A percentile compares a stretch with the other conserved stretches of the same genome.
phyloP scores from a whole-genome alignment of 306 rosid genomes.

The Quercus engelmannii region DNA sequence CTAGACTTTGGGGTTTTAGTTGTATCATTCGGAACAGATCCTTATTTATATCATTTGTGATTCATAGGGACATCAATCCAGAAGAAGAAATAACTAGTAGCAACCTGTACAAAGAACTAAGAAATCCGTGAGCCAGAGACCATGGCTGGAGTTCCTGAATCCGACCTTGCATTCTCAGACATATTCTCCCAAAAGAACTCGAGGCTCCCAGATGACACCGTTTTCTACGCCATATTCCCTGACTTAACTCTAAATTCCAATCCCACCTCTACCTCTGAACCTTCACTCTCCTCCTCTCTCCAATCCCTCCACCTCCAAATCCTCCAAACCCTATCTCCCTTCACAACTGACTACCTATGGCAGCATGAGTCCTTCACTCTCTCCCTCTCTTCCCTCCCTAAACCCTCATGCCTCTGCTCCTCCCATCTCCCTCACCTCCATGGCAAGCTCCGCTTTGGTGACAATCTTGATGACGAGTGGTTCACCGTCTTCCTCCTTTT shows the following conservation, averaged over 20 bases:
- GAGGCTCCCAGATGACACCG: conserved; percentile 70
- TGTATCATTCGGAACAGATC: too few relatives aligned
- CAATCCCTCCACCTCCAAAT: conserved; percentile 83
- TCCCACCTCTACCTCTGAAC: neutral
- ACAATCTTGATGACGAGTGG: conserved; percentile 93
- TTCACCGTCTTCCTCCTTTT: conserved; percentile 84
- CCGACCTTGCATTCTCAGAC: neutral
- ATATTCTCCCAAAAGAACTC: conserved; percentile 36
- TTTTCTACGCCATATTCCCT: conserved; percentile 74
- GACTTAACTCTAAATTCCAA: conserved; percentile 31
- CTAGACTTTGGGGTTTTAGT: too few relatives aligned
- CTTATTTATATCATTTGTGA: too few relatives aligned
- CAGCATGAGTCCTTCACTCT: conserved; percentile 85
- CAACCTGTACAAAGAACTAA: too few relatives aligned
- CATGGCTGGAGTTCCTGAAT: conserved; percentile 13
- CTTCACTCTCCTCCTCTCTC: conserved; percentile 33
- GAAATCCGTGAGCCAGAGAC: neutral
- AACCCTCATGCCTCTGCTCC: conserved; percentile 57
- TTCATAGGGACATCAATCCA: too few relatives aligned
- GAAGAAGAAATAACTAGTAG: too few relatives aligned
- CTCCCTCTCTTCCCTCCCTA: conserved; percentile 46
- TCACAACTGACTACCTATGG: conserved; percentile 72
- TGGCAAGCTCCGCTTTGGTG: conserved; percentile 83
- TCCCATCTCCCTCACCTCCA: conserved; percentile 67
- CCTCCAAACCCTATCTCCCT: conserved; percentile 47